phyloP scores from a whole-genome alignment of 768 basidiomycete species.

The Lactarius psammicola region DNA sequence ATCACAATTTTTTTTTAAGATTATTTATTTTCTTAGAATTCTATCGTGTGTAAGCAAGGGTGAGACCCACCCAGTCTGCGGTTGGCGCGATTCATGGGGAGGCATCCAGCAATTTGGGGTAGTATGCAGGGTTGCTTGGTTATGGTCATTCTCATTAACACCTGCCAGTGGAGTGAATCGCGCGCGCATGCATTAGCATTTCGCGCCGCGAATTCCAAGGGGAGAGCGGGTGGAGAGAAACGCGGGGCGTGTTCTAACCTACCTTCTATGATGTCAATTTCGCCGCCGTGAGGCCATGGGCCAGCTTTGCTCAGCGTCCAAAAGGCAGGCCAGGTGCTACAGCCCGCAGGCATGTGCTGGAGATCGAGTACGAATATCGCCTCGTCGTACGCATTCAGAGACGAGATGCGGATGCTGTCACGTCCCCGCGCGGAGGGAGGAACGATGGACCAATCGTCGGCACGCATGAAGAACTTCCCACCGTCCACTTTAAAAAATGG shows the following conservation, averaged over 20 bases:
- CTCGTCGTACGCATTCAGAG: slow-evolving; percentile 45
- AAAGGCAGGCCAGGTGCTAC: slow-evolving; percentile 62
- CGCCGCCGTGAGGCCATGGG: slow-evolving; percentile 61
- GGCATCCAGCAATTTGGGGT: slow-evolving; percentile 48
- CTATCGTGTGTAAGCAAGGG: not conserved
- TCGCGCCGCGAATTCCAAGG: no score
- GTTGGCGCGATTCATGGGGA: slow-evolving; percentile 30
- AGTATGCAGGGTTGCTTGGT: slow-evolving; percentile 58
- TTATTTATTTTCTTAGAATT: no score
- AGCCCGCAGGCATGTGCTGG: slow-evolving; percentile 60
- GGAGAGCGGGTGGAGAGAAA: not conserved
- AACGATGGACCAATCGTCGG: slow-evolving; percentile 45
- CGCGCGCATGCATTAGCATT: not conserved
- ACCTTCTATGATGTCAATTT: slow-evolving; percentile 64
- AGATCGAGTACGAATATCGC: slow-evolving; percentile 52
- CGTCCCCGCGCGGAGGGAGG: slow-evolving; percentile 45
- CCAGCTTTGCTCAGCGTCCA: slow-evolving; percentile 53
- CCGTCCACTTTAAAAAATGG: slow-evolving; percentile 35
- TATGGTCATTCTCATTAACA: slow-evolving; percentile 47
- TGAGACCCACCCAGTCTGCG: slow-evolving; percentile 47
- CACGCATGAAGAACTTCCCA: slow-evolving; percentile 57
- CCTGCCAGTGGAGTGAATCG: slow-evolving; percentile 39
- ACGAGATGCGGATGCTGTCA: slow-evolving; percentile 54
- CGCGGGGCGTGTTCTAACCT: slow-evolving; percentile 31
- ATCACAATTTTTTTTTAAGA: not conserved